These are phyloP conservation scores for Colletotrichum scovillei DNA, from an alignment of 2,329 filamentous ascomycete genomes.

Conservation along the genomic window DNA sequence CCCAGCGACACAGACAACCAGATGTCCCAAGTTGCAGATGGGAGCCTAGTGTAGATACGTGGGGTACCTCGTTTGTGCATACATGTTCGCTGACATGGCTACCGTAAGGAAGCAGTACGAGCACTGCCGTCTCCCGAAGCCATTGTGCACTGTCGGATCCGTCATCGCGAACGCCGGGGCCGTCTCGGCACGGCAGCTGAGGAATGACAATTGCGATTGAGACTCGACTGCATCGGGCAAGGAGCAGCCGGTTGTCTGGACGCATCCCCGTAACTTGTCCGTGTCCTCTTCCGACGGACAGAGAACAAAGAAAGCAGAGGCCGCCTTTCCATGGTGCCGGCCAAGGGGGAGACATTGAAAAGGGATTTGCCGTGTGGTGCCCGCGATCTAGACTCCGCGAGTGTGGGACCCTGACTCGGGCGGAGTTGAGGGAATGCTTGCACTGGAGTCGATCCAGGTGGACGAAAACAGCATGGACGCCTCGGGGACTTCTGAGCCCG, in stretches of 20 bases:
- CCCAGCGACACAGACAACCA: neutral
- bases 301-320: constrained; percentile 27
- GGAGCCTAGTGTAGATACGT: neutral
- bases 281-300: constrained; percentile 19
- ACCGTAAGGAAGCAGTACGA: neutral
- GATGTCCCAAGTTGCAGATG: constrained; percentile 3
- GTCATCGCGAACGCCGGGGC: constrained; percentile 8
- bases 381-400: constrained; percentile 34
- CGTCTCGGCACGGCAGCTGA: constrained; percentile 17
- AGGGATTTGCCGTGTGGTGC: constrained; percentile 32
- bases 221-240: neutral
- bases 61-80: constrained; percentile 6
- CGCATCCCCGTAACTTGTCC: neutral
- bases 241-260: constrained; percentile 14
- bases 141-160: neutral
- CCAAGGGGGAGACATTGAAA: constrained; percentile 9
- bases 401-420: constrained; percentile 35
- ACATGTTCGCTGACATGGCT: neutral
- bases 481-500: constrained; percentile 34
- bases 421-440: constrained; percentile 32
- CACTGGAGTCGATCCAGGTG: constrained; percentile 28
- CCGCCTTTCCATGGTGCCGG: constrained; percentile 3
- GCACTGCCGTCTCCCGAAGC: neutral
- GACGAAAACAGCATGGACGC: constrained; percentile 34
- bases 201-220: neutral